These are phyloP conservation scores for Teratosphaeria destructans DNA, from an alignment of 2,329 filamentous ascomycete genomes.

Conservation along the genomic window DNA sequence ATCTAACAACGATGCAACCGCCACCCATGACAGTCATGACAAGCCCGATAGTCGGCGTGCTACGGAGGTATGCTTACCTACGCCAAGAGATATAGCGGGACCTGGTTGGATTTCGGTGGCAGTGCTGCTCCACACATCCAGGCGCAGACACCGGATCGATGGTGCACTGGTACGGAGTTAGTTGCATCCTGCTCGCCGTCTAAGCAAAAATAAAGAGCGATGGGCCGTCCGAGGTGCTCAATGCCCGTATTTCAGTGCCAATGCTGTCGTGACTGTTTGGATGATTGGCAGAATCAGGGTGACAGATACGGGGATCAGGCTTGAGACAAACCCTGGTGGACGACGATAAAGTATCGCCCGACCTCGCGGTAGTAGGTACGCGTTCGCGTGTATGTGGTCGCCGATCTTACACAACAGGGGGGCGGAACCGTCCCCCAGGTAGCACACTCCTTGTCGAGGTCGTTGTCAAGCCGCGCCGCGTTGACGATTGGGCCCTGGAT, in stretches of 20 bases:
- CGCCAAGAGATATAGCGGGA: neutral
- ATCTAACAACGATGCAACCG: neutral
- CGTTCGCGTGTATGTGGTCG: neutral
- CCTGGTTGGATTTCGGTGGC: neutral
- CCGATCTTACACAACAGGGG: neutral
- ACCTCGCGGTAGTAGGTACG: neutral
- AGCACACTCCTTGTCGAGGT: neutral
- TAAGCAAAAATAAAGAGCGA: too few species aligned
- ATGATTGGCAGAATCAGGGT: too few species aligned
- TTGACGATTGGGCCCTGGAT: neutral
- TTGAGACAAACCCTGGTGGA: neutral
- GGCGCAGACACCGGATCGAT: neutral
- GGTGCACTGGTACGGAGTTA: too few species aligned
- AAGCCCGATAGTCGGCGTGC: neutral
- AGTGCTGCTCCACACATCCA: neutral
- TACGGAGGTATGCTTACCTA: neutral
- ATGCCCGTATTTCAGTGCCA: too few species aligned
- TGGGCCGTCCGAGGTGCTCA: too few species aligned
- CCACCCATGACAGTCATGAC: neutral
- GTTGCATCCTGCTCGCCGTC: too few species aligned
- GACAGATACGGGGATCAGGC: too few species aligned
- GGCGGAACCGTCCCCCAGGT: neutral
- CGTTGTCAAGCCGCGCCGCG: neutral
- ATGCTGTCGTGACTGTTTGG: too few species aligned
- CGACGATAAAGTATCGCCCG: neutral